Evolutionary conservation across 352 stramenopile genomes (phyloP), one percentile per base, ranked within the genome.

Genomic region (Blastocystis sp.): DNA sequence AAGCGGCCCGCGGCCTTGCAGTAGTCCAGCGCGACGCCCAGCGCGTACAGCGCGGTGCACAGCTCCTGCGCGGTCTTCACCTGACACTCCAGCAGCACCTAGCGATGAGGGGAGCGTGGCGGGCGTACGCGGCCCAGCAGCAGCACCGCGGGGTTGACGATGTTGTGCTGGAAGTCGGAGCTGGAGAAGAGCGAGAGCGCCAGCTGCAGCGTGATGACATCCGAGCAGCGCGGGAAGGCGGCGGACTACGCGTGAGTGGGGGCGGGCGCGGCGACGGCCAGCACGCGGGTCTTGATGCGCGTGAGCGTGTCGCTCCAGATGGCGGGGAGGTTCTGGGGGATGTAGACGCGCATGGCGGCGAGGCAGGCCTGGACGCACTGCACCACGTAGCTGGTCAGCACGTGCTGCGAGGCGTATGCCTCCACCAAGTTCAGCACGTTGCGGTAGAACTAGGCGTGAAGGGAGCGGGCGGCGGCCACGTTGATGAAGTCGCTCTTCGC

Each of bases 301-400:
- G 74, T 68, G 9, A 84, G 45, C 11, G 66, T 40, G 45, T 84
- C 74, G 19, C 21, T 66, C 74, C 74, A 84, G 57, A 84, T 84
- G 19, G 57, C 17, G 10, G n/a, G 2, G 9, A 68, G 34, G 45
- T 84, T 84, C 21, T 14, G 28, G 0, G 52, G 45, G 7, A 84
- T 84, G 38, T 84, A 84, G 14, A 14, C 28, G 11, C 11, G 52
- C 74, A 84, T 84, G 4, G 74, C 42, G 34, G 34, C 14, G 17
- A 84, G 52, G 1, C 52, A 66, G 24, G 34, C 40, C 42, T 84
- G 74, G 2, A 84, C 24, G 21, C 48, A 84, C 14, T 84, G 52
- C 74, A 84, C n/a, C 74, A 84, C 74, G 48, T 84, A 84, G 19
- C n/a, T n/a, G 17, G 7, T 84, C 38, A 84, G 24, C n/a, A 54